A percentile compares a stretch with the other conserved stretches of the same genome.
Conservation (phyloP, 768 basidiomycete genomes). For the Amanita exitialis region DNA sequence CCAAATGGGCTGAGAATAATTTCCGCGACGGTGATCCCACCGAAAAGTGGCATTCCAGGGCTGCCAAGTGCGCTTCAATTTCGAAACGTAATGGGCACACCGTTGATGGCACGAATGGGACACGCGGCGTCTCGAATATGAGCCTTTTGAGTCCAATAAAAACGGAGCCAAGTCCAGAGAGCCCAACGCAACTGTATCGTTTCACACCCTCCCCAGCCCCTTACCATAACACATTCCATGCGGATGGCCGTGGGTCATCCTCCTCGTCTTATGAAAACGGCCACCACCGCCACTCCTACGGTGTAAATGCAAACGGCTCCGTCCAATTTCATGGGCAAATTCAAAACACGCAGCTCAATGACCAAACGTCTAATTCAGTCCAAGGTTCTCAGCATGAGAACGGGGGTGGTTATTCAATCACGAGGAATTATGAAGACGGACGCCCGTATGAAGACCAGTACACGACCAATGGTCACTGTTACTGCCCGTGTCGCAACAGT, state of each 20-base stretch:
- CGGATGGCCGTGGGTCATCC: conserved; percentile 29
- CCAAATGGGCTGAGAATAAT: conserved; percentile 74
- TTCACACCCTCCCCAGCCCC: conserved; percentile 56
- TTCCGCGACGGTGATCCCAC: conserved; percentile 74
- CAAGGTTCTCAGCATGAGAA: conserved; percentile 28
- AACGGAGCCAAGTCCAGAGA: conserved; percentile 47
- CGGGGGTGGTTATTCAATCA: conserved; percentile 21
- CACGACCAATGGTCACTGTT: conserved; percentile 9
- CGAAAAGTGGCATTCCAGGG: conserved; percentile 82
- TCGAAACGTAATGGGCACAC: conserved; percentile 24
- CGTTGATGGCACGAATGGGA: conserved; percentile 25
- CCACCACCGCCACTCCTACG: conserved; percentile 22
- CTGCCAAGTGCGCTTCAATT: conserved; percentile 52
- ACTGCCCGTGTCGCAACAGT: conserved; percentile 56
- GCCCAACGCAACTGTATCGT: conserved; percentile 50
- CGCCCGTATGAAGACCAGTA: conserved; percentile 21
- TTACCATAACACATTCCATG: conserved; percentile 38
- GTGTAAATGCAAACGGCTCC: conserved; percentile 17
- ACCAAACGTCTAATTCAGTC: neutral
- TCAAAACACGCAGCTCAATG: conserved; percentile 3
- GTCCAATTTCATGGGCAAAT: conserved; percentile 10
- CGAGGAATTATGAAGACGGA: conserved; percentile 29
- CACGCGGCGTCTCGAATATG: conserved; percentile 26
- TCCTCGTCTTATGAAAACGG: conserved; percentile 25
- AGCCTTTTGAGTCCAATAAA: conserved; percentile 52